These are phyloP conservation scores for Rubia yunnanensis DNA, from an alignment of 257 asterid species.

Conservation along the genomic window DNA sequence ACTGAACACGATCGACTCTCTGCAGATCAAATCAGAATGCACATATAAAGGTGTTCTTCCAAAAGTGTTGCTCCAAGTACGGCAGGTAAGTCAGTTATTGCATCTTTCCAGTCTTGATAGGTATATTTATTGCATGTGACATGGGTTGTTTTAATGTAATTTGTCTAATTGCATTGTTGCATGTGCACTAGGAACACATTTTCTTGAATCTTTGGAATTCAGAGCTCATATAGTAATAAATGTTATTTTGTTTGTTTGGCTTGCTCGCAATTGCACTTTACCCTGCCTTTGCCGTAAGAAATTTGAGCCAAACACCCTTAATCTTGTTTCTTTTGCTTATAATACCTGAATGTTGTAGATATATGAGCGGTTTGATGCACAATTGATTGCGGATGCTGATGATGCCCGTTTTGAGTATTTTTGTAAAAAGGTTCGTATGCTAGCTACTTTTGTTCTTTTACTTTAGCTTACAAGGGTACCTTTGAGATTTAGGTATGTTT, in stretches of 20 bases:
- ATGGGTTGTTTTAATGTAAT: too few species aligned
- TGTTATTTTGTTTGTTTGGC: not conserved
- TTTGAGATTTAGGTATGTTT: not conserved
- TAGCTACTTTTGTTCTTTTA: not conserved
- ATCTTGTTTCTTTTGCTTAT: conserved; percentile 1
- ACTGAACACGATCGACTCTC: not conserved
- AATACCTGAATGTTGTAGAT: conserved; percentile 49
- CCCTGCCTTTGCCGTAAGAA: too few species aligned
- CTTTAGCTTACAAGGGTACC: not conserved
- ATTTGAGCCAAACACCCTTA: not conserved
- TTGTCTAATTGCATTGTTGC: not conserved
- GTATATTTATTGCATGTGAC: not conserved
- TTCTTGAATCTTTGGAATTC: not conserved
- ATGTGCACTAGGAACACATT: not conserved
- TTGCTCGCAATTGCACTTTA: not conserved
- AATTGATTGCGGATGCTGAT: conserved; percentile 57
- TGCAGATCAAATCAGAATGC: conserved; percentile 77
- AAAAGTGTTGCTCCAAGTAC: conserved; percentile 58
- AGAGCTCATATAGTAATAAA: not conserved
- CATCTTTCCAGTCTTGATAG: not conserved
- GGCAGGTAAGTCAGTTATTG: conserved; percentile 42
- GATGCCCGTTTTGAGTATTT: conserved; percentile 74
- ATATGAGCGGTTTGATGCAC: conserved; percentile 63
- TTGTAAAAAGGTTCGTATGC: conserved; percentile 50
- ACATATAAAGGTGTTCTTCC: conserved; percentile 75